Evolutionary conservation across 108 stramenopile species (phyloP).

Genomic region (Aurantiochytrium sp.): DNA sequence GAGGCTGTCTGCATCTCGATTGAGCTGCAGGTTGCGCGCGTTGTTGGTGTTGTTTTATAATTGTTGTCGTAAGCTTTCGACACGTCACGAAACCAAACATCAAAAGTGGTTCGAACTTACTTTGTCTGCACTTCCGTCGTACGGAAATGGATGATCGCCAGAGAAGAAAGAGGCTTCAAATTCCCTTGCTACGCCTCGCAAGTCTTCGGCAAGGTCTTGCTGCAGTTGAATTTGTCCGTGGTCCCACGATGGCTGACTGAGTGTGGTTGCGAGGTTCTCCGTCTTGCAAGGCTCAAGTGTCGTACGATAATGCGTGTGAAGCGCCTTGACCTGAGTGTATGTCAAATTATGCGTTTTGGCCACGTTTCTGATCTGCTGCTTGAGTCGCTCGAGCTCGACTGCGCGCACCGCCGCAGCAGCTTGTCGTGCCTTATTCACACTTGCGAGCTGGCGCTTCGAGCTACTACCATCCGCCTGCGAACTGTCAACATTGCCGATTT

Average conservation of each 20-base stretch:
- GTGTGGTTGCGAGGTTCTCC: background rate
- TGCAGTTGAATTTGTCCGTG: background rate
- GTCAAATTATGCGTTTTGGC: background rate
- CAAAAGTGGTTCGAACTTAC: background rate
- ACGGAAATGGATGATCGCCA: background rate
- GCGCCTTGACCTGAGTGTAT: background rate
- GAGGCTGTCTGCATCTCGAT: background rate
- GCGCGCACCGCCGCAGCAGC: background rate
- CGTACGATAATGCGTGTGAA: background rate
- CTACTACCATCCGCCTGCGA: background rate
- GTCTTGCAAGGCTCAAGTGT: background rate
- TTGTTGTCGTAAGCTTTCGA: no score
- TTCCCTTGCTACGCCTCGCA: background rate
- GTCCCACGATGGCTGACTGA: background rate
- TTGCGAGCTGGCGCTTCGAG: background rate
- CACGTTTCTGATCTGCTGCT: background rate
- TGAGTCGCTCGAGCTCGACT: background rate
- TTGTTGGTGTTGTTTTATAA: no score
- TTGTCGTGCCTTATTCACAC: background rate
- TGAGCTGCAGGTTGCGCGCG: background rate
- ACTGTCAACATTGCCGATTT: no score
- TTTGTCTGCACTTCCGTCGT: background rate
- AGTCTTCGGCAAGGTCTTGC: background rate
- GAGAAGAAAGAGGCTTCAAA: slow-evolving; percentile 1
- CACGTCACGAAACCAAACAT: no score